Evolutionary conservation across 768 basidiomycete species (phyloP).

Genomic region (Kondoa malvinella): DNA sequence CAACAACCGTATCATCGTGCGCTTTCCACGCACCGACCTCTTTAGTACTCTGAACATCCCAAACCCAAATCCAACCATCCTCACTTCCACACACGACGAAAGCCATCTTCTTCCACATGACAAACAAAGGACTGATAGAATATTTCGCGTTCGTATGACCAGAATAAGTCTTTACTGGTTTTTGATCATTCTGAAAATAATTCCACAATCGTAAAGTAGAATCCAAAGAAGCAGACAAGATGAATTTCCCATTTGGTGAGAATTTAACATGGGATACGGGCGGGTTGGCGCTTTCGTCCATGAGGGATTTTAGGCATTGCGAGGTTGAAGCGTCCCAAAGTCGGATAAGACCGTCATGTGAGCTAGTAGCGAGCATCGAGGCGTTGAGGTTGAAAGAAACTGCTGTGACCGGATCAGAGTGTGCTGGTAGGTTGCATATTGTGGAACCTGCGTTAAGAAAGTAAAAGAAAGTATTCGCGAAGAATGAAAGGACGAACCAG

Average conservation of each 20-base stretch:
- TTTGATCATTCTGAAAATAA: slow-evolving; percentile 52
- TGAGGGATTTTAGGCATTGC: slow-evolving; percentile 91
- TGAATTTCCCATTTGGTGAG: slow-evolving; percentile 77
- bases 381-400: slow-evolving; percentile 90
- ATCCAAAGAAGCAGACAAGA: slow-evolving; percentile 82
- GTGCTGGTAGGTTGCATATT: slow-evolving; percentile 78
- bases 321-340: slow-evolving; percentile 96
- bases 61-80: slow-evolving; percentile 70
- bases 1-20: slow-evolving; percentile 48
- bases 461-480: neutral
- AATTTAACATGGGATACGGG: slow-evolving; percentile 69
- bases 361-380: slow-evolving; percentile 79
- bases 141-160: slow-evolving; percentile 76
- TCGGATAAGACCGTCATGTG: slow-evolving; percentile 93
- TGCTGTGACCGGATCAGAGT: slow-evolving; percentile 90
- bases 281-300: slow-evolving; percentile 45
- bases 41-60: slow-evolving; percentile 71
- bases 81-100: slow-evolving; percentile 70
- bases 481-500: slow-evolving; percentile 40
- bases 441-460: slow-evolving; percentile 44
- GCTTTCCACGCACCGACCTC: slow-evolving; percentile 49
- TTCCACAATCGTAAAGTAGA: slow-evolving; percentile 91
- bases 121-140: slow-evolving; percentile 29
- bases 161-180: slow-evolving; percentile 78
- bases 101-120: neutral